phyloP scores from a whole-genome alignment of 2,329 filamentous ascomycete genomes.

The Penicillium frequentans region DNA sequence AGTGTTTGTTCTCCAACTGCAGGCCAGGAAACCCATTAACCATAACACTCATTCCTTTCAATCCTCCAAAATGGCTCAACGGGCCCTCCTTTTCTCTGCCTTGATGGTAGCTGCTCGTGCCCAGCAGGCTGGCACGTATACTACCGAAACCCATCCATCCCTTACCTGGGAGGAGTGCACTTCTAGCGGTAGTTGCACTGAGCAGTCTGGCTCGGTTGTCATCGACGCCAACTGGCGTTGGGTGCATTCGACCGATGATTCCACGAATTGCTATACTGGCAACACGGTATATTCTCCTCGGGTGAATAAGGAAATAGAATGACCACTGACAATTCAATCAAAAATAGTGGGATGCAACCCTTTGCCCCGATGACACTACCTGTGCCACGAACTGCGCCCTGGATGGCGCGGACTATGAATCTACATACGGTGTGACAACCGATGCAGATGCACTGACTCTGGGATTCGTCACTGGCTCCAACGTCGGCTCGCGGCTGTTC shows the following conservation, averaged over 20 bases:
- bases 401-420: slow-evolving; percentile 56
- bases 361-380: slow-evolving; percentile 50
- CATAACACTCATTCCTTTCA: slow-evolving; percentile 9
- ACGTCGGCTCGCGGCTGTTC: slow-evolving; percentile 59
- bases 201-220: slow-evolving; percentile 53
- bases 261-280: slow-evolving; percentile 59
- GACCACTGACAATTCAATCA: not conserved
- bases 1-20: not conserved
- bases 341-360: slow-evolving; percentile 44
- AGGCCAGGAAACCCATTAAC: not conserved
- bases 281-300: slow-evolving; percentile 35
- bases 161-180: slow-evolving; percentile 58
- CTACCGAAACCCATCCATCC: slow-evolving; percentile 47
- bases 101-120: slow-evolving; percentile 26
- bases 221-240: slow-evolving; percentile 62
- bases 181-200: slow-evolving; percentile 52
- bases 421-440: slow-evolving; percentile 55
- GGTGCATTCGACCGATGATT: slow-evolving; percentile 51
- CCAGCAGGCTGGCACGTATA: slow-evolving; percentile 34
- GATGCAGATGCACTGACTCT: slow-evolving; percentile 51
- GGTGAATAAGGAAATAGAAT: not conserved
- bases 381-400: slow-evolving; percentile 60
- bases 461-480: slow-evolving; percentile 48
- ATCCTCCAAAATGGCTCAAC: slow-evolving; percentile 28
- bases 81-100: slow-evolving; percentile 32